Evolutionary conservation across 106 monocot genomes (phyloP).

Genomic region (Amphibolis antarctica): DNA sequence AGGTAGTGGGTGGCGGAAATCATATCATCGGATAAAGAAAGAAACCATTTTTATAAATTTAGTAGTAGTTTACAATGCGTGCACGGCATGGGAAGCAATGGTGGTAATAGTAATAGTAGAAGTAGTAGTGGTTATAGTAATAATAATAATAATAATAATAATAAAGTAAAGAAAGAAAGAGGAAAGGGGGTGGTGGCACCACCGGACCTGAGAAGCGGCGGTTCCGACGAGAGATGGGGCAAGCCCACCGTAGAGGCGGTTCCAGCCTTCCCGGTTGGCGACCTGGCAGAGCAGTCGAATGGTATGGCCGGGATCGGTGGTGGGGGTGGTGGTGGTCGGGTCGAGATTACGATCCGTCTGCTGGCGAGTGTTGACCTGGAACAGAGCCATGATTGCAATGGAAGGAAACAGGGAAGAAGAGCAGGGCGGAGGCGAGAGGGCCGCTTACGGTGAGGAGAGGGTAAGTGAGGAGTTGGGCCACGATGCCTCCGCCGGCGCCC

Average conservation of each 20-base stretch:
- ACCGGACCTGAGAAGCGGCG: constrained; percentile 74
- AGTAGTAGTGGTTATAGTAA: too few species aligned
- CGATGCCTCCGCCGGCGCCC: constrained; percentile 88
- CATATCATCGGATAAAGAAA: too few species aligned
- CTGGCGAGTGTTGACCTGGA: constrained; percentile 76
- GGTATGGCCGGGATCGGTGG: too few species aligned
- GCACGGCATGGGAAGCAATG: too few species aligned
- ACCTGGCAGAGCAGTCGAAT: constrained; percentile 26
- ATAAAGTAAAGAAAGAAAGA: too few species aligned
- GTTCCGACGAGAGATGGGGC: constrained; percentile 78
- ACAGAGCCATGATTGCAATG: background rate
- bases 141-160: too few species aligned
- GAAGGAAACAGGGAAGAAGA: background rate
- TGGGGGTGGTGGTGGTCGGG: constrained; percentile 1
- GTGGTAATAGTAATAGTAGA: too few species aligned
- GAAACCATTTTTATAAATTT: too few species aligned
- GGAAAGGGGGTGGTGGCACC: background rate
- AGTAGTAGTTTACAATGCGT: too few species aligned
- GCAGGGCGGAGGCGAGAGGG: background rate
- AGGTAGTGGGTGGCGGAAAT: too few species aligned
- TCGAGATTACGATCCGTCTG: constrained; percentile 72
- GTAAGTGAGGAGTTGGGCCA: constrained; percentile 90
- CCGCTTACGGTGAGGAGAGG: constrained; percentile 81
- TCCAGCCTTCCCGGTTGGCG: constrained; percentile 81
- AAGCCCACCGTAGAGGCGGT: constrained; percentile 66